Evolutionary conservation across 2,329 filamentous ascomycete species (phyloP).

Genomic region (Basipetospora sp.): DNA sequence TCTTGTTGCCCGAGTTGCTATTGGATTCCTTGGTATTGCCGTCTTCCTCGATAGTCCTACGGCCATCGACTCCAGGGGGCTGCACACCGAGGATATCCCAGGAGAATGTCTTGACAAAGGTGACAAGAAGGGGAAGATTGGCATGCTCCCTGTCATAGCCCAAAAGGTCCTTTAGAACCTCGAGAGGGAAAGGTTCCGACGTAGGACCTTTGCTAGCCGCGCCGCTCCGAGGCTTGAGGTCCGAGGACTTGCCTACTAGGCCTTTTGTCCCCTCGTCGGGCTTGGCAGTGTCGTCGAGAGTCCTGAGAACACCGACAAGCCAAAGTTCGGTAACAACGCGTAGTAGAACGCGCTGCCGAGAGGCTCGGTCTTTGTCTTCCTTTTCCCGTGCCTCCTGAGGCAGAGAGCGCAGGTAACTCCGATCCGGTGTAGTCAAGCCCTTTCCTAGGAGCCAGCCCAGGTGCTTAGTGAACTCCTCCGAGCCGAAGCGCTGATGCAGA

Average conservation of each 20-base stretch:
- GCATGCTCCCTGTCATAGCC: constrained; percentile 84
- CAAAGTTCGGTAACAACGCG: constrained; percentile 90
- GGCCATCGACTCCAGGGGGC: constrained; percentile 54
- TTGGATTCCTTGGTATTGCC: constrained; percentile 28
- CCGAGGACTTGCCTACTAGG: constrained; percentile 47
- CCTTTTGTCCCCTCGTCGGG: constrained; percentile 50
- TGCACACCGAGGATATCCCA: constrained; percentile 89
- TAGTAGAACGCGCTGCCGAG: constrained; percentile 70
- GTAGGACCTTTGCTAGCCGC: constrained; percentile 47
- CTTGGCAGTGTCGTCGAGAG: constrained; percentile 51
- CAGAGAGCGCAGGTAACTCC: constrained; percentile 62
- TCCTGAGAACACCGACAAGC: constrained; percentile 78
- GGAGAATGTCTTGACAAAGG: constrained; percentile 90
- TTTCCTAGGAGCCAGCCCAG: constrained; percentile 86
- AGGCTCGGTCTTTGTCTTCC: constrained; percentile 86
- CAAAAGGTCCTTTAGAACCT: constrained; percentile 92
- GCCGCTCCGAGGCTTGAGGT: constrained; percentile 38
- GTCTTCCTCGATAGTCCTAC: constrained; percentile 72
- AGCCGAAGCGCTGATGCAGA: constrained; percentile 88
- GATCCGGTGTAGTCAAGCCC: constrained; percentile 82
- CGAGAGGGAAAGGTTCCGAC: constrained; percentile 83
- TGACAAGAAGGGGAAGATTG: constrained; percentile 79
- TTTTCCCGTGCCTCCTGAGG: constrained; percentile 73
- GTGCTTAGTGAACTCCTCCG: constrained; percentile 76
- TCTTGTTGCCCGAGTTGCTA: constrained; percentile 26